Percentiles rank a stretch among this genome's conserved stretches.
Conservation (phyloP, 305 asterid genomes). For the Plantago lanceolata region DNA sequence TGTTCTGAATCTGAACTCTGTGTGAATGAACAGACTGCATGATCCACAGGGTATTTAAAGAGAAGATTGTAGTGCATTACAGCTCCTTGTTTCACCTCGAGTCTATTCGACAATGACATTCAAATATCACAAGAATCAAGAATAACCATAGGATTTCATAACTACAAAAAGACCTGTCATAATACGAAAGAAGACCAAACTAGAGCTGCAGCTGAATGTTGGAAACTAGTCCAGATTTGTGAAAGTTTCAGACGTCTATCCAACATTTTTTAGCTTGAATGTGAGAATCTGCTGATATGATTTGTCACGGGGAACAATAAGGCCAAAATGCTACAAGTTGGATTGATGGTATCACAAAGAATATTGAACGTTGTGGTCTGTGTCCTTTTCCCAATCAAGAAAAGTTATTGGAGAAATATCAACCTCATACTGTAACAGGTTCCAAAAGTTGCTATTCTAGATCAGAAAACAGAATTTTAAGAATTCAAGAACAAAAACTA, state of each 20-base stretch:
- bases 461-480: neutral
- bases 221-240: too few species aligned
- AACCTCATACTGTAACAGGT: neutral
- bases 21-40: neutral
- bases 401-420: neutral
- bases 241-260: too few species aligned
- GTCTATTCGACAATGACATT: neutral
- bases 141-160: too few species aligned
- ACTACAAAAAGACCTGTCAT: neutral
- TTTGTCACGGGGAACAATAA: too few species aligned
- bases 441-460: neutral
- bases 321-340: too few species aligned
- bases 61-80: neutral
- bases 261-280: too few species aligned
- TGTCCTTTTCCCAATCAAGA: neutral
- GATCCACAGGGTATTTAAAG: neutral
- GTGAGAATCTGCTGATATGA: too few species aligned
- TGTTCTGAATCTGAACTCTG: slow-evolving; percentile 5
- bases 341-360: too few species aligned
- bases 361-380: too few species aligned
- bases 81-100: neutral
- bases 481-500: too few species aligned
- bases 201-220: neutral
- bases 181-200: neutral
- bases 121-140: too few species aligned